Conservation (phyloP, 2,329 filamentous ascomycete species). For the Neospermospora avenae region DNA sequence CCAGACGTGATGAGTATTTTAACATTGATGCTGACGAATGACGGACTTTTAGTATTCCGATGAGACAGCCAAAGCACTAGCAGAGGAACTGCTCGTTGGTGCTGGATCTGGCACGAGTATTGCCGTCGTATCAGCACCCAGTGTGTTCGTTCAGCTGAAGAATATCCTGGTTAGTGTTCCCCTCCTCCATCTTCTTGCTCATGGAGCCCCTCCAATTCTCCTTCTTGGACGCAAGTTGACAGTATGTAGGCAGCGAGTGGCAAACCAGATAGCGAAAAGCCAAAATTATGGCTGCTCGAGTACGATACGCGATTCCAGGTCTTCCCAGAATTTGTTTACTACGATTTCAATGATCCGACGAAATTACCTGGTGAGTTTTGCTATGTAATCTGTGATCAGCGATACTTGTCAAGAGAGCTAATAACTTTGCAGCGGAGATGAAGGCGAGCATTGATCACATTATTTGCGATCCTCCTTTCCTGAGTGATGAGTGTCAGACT, state of each 20-base stretch:
- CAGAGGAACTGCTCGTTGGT: slow-evolving; percentile 61
- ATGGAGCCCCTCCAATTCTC: no score
- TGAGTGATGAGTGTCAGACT: slow-evolving; percentile 77
- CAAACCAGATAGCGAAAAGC: slow-evolving; percentile 36
- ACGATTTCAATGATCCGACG: slow-evolving; percentile 69
- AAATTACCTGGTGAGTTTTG: slow-evolving; percentile 53
- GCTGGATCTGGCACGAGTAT: slow-evolving; percentile 56
- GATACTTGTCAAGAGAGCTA: not conserved
- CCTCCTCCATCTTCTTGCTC: not conserved
- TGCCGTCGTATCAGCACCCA: slow-evolving; percentile 70
- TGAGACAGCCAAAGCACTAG: slow-evolving; percentile 62
- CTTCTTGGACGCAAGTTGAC: not conserved
- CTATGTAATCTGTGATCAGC: not conserved
- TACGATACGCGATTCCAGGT: slow-evolving; percentile 71
- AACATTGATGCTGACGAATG: not conserved
- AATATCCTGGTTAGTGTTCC: slow-evolving; percentile 56
- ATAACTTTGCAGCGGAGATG: slow-evolving; percentile 43
- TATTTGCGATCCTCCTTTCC: slow-evolving; percentile 75
- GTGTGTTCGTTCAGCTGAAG: slow-evolving; percentile 72
- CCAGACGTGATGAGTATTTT: not conserved
- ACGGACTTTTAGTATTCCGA: slow-evolving; percentile 58
- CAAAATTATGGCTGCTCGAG: slow-evolving; percentile 66
- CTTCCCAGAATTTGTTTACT: slow-evolving; percentile 70
- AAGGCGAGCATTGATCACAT: slow-evolving; percentile 66
- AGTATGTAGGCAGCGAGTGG: slow-evolving; percentile 5